Evolutionary conservation across 2,329 filamentous ascomycete species (phyloP), one percentile per base, ranked within the genome.

Genomic region (Epichloe aotearoae): DNA sequence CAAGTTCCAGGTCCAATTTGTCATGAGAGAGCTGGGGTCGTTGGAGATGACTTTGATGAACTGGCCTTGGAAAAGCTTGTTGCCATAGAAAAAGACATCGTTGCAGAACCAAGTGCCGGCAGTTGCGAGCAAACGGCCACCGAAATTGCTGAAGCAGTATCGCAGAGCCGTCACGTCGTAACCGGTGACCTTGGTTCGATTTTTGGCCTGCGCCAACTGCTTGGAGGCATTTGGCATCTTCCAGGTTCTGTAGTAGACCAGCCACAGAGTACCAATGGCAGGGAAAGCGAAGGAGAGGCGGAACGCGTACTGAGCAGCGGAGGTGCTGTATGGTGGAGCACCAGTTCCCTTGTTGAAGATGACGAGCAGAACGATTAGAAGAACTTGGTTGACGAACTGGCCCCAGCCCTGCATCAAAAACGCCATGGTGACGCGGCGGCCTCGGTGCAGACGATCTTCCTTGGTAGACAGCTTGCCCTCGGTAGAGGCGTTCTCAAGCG

Each of bases 331-430:
- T 3, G 89, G 88, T 20, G 86, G 80, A 50, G 81, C 77, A 46
- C 86, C 85, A 49, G 61, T 58, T 50, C 86, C 86, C 62, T 83
- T 82, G 75, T 95, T 88, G 79, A 95, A 93, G 70, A 91, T 86
- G 59, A 94, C 75, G 52, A 96, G 79, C 47, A 94, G 74, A 50
- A 95, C 66, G 62, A 97, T 95, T 56, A 97, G 78, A 52, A 95
- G 70, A 59, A 86, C 84, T 70, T 96, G 91, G 79, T 97, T 97
- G 73, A 87, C 75, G 66, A 95, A 87, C 69, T 97, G 91, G 57
- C 91, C 91, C 91, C 91, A 97, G 50, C 91, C 91, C 70, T 97
- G 91, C 91, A 97, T 96, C 69, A 97, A 70, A 74, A 97, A 97
- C 52, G 91, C 90, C 67, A 85, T 88, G 57, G 89, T 95, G 65